Evolutionary conservation across 2,329 filamentous ascomycete genomes (phyloP).

Genomic region (Aspergillus ochraceoroseus): DNA sequence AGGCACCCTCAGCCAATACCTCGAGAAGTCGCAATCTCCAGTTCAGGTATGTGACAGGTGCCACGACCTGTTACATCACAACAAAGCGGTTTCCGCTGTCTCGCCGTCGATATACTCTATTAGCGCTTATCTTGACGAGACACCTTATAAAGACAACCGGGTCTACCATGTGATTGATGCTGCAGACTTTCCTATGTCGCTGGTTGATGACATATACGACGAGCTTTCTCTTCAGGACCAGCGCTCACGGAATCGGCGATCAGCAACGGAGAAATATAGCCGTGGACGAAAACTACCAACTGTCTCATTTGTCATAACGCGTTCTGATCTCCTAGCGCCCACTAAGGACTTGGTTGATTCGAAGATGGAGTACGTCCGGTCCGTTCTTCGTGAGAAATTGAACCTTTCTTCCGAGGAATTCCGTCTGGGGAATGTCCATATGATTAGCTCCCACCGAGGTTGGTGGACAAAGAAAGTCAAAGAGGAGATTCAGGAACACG

Average conservation of each 20-base stretch:
- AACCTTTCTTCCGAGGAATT: conserved; percentile 62
- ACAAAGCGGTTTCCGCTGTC: conserved; percentile 63
- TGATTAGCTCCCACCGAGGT: conserved; percentile 75
- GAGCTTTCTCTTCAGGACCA: conserved; percentile 67
- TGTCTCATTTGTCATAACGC: conserved; percentile 84
- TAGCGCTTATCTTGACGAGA: conserved; percentile 77
- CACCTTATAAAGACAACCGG: conserved; percentile 84
- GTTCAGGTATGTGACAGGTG: conserved; percentile 72
- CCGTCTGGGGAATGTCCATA: conserved; percentile 81
- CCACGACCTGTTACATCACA: conserved; percentile 73
- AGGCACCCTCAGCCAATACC: conserved; percentile 19
- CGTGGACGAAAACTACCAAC: conserved; percentile 68
- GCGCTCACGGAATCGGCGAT: conserved; percentile 74
- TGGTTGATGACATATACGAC: conserved; percentile 70
- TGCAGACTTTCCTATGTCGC: conserved; percentile 92
- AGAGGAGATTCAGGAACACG: conserved; percentile 75
- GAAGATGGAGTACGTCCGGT: conserved; percentile 77
- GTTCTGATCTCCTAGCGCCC: conserved; percentile 79
- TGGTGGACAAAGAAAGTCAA: conserved; percentile 92
- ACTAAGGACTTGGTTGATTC: conserved; percentile 76
- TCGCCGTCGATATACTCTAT: conserved; percentile 79
- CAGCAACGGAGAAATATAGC: conserved; percentile 61
- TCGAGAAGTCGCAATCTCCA: conserved; percentile 20
- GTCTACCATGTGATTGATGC: conserved; percentile 94
- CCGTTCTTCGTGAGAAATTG: conserved; percentile 71